These are phyloP conservation scores for Rhodotorula sp. DNA, from an alignment of 1,284 basidiomycete genomes.

Conservation along the genomic window DNA sequence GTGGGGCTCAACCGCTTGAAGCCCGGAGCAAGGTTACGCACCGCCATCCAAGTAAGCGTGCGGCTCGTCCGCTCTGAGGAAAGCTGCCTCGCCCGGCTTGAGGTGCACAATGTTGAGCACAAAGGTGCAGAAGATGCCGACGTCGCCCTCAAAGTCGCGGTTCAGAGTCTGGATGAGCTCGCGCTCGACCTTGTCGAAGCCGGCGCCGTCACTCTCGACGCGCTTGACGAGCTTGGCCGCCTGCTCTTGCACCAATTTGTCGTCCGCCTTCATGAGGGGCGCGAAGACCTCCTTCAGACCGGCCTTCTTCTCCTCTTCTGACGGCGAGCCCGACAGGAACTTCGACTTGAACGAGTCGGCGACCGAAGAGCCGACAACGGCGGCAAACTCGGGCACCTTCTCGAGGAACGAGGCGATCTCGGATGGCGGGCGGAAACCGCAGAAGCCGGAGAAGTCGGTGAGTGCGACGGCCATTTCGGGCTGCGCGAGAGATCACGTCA, in stretches of 20 bases:
- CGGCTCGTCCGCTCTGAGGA: constrained; percentile 91
- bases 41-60: constrained; percentile 94
- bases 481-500: constrained; percentile 42
- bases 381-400: constrained; percentile 72
- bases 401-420: constrained; percentile 68
- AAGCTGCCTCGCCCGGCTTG: constrained; percentile 82
- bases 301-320: constrained; percentile 55
- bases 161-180: constrained; percentile 70
- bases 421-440: constrained; percentile 79
- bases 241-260: constrained; percentile 57
- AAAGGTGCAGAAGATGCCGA: constrained; percentile 92
- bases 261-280: constrained; percentile 73
- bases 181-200: constrained; percentile 51
- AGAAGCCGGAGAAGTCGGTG: constrained; percentile 85
- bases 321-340: constrained; percentile 46
- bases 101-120: constrained; percentile 83
- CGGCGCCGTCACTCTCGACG: constrained; percentile 55
- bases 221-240: constrained; percentile 63
- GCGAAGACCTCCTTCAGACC: constrained; percentile 72
- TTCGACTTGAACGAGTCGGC: constrained; percentile 56
- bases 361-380: constrained; percentile 64
- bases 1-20: background rate
- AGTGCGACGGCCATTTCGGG: constrained; percentile 98
- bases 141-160: constrained; percentile 82
- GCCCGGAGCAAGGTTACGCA: constrained; percentile 48